Base-by-base conservation (phyloP, 768 basidiomycete genomes). In the Amanita muscaria region DNA sequence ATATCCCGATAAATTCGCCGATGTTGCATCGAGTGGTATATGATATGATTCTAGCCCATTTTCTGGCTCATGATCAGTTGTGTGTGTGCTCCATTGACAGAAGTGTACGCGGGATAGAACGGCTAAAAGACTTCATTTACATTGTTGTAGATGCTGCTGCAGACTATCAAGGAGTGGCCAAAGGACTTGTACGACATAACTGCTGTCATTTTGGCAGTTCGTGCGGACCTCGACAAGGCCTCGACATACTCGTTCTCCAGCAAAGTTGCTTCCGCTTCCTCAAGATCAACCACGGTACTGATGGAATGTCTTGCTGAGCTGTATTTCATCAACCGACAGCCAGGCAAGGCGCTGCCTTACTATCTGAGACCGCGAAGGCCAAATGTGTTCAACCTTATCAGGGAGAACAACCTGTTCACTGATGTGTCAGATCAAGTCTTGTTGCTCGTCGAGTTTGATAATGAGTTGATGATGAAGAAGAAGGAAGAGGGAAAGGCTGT, bases 231-330 rank as follows among this genome's bases (percentile, higher is more conserved):
- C 14, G 85, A 93, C 47, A 76, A 74, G 41, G 58, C 64, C 5
- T 66, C 74, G n/a, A n/a, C n/a, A n/a, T n/a, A n/a, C 0, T 75
- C 76, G 0, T 68, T 75, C 0, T 76, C 76, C 2, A 70, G n/a
- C n/a, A n/a, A 0, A 68, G 63, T 8, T 64, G 67, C 32, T 1
- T 55, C 68, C 3, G 60, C 59, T 15, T 70, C 27, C 0, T 38
- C 74, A 30, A 73, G 75, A 44, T 69, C 76, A 1, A 34, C 31
- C 12, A 65, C 71, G 1, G 59, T 88, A 6, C 70, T 98, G n/a
- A 89, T 98, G 83, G 90, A 94, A 59, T 93, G 88, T 59, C 65
- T 98, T 18, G 89, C 88, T 0, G 94, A 98, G 55, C 67, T 98
- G 86, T 91, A 89, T 60, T 80, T 79, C 27, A 70, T 78, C 15